phyloP scores from a whole-genome alignment of 2,329 filamentous ascomycete species.

The Hypoxylon sp. region DNA sequence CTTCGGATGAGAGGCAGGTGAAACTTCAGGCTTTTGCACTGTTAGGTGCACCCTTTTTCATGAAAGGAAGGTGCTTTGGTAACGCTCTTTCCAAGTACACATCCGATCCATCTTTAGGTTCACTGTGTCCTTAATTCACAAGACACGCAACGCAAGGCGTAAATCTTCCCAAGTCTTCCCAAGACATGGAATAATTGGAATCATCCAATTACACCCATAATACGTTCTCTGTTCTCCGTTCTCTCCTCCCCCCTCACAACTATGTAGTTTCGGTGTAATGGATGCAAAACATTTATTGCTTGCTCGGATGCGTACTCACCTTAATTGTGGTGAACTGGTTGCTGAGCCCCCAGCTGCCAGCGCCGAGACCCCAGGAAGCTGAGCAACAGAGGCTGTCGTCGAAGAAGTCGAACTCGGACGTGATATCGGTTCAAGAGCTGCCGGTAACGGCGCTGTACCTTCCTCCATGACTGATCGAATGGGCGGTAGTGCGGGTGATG shows the following conservation, averaged over 20 bases:
- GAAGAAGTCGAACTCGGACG: conserved; percentile 67
- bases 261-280: conserved; percentile 2
- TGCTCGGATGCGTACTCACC: conserved; percentile 57
- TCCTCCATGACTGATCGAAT: conserved; percentile 63
- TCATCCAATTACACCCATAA: conserved; percentile 1
- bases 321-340: conserved; percentile 61
- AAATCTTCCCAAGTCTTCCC: neutral
- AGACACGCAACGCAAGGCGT: conserved; percentile 9
- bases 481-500: conserved; percentile 46
- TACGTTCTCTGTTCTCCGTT: neutral
- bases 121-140: neutral
- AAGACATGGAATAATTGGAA: conserved; percentile 1
- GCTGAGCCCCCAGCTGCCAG: conserved; percentile 60
- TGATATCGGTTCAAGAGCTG: conserved; percentile 64
- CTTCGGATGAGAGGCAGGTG: conserved; percentile 4
- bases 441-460: conserved; percentile 58
- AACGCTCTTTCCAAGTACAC: conserved; percentile 9
- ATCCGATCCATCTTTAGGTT: neutral
- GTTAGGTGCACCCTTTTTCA: conserved; percentile 3
- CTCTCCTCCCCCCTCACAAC: neutral
- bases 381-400: conserved; percentile 60
- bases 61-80: conserved; percentile 13
- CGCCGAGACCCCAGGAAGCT: conserved; percentile 63
- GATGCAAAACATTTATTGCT: conserved; percentile 4
- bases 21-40: conserved; percentile 8